phyloP scores from a whole-genome alignment of 441 rosid species.

The Erodium moschatum region DNA sequence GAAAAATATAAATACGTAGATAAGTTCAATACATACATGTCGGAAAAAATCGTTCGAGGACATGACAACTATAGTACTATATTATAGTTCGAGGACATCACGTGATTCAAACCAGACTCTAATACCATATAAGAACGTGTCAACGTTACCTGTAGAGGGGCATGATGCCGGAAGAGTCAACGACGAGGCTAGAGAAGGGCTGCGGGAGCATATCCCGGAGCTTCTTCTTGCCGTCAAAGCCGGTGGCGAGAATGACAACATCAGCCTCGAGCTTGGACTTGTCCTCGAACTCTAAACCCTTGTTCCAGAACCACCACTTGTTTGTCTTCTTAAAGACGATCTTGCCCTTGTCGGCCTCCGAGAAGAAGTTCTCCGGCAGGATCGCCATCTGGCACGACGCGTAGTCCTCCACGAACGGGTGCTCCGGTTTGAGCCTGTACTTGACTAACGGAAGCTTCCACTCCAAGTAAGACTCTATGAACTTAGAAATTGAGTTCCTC shows the following conservation, averaged over 20 bases:
- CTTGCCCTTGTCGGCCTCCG: conserved; percentile 72
- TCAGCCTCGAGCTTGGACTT: conserved; percentile 55
- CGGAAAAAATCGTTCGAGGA: no score
- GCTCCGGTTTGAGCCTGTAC: conserved; percentile 73
- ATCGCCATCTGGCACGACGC: conserved; percentile 93
- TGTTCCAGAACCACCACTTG: conserved; percentile 60
- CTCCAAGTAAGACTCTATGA: conserved; percentile 68
- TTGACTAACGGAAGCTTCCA: conserved; percentile 66
- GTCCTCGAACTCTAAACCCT: conserved; percentile 68
- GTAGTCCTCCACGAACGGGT: conserved; percentile 73
- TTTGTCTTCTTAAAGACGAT: conserved; percentile 56
- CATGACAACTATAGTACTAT: no score
- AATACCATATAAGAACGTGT: no score
- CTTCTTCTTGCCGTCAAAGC: conserved; percentile 73
- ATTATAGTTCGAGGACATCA: no score
- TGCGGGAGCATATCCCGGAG: conserved; percentile 59
- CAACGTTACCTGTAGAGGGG: conserved; percentile 63
- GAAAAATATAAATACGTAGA: no score
- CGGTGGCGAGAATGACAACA: conserved; percentile 75
- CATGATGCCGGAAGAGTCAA: conserved; percentile 47
- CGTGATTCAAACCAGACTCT: no score
- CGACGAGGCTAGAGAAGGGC: conserved; percentile 56
- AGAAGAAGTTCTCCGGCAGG: conserved; percentile 60
- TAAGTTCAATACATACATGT: no score
- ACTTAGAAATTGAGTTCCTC: conserved; percentile 58